Evolutionary conservation across 441 rosid species (phyloP), one percentile per base, ranked within the genome.

Genomic region (Adansonia rubrostipa): DNA sequence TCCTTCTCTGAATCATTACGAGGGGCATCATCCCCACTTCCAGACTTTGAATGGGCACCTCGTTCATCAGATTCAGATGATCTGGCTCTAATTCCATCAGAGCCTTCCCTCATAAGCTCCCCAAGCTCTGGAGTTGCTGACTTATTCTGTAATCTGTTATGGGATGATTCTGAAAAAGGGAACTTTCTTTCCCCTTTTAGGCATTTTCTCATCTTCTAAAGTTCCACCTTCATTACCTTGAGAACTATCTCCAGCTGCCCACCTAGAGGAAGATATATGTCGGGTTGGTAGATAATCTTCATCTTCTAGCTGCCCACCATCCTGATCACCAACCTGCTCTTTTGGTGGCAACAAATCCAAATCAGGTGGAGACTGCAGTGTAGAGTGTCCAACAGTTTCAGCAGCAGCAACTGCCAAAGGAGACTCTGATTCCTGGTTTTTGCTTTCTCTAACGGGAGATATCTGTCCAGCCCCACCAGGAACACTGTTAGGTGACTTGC

Each of bases 141-240:
- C 81, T 84, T 90, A 67, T 82, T 86, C 72, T 58, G 85, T 64
- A 67, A 28, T 75, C 81, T 84, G 73, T 81, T 86, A 73, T 86
- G 90, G 44, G 78, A 69, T 28, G 85, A 75, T 77, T 86, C 92
- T 36, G 71, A 50, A 28, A 75, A 67, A 63, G 87, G 83, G 62
- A 80, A 79, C 83, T 88, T 90, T 24, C 80, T 87, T 93, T 86
- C 92, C 89, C 83, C 88, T 92, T 83, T 80, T 94, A 68, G 84
- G 86, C 74, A 75, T 71, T 83, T 85, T 96, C 79, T 82, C 89
- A 82, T 87, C 89, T 78, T 89, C 97, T 44, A 88, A 83, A 67
- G 94, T 89, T 80, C 93, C 99, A 76, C 97, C 97, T 82, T 94
- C 95, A 80, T 92, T 98, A 78, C 78, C 85, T 13, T 97, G 99